Evolutionary conservation across 805 yeast species (phyloP).

Genomic region (Metschnikowia bowlesiae): DNA sequence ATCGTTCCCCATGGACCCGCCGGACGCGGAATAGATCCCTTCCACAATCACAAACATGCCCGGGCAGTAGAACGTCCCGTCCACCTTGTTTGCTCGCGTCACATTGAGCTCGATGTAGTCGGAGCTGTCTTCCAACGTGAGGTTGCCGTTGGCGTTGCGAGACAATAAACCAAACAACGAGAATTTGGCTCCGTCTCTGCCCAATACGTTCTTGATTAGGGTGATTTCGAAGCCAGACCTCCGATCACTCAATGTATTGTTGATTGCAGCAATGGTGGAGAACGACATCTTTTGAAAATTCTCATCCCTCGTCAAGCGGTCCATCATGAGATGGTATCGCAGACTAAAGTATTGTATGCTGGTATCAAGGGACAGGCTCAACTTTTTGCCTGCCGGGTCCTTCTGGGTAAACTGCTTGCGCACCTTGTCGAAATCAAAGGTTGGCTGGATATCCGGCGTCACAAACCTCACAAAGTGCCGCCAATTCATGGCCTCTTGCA

Average conservation of each 20-base stretch:
- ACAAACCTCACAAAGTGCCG: conserved; percentile 64
- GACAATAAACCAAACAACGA: conserved; percentile 73
- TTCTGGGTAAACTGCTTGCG: conserved; percentile 53
- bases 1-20: conserved; percentile 35
- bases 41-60: conserved; percentile 81
- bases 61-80: conserved; percentile 60
- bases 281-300: conserved; percentile 54
- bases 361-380: conserved; percentile 13
- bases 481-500: conserved; percentile 51
- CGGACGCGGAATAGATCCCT: conserved; percentile 74
- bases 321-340: conserved; percentile 61
- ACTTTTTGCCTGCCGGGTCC: conserved; percentile 11
- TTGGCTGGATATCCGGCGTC: conserved; percentile 61
- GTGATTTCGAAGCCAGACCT: conserved; percentile 45
- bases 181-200: conserved; percentile 75
- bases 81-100: conserved; percentile 55
- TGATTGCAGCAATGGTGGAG: conserved; percentile 42
- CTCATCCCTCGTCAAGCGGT: conserved; percentile 72
- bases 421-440: conserved; percentile 54
- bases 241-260: conserved; percentile 16
- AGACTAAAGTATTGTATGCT: conserved; percentile 42
- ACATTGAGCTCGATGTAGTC: conserved; percentile 69
- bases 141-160: conserved; percentile 59
- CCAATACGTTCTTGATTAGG: conserved; percentile 76
- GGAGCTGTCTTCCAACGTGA: conserved; percentile 75